These are phyloP conservation scores for Hemisphaericaspora subhashii DNA, from an alignment of 1,139 yeast species.

Conservation along the genomic window DNA sequence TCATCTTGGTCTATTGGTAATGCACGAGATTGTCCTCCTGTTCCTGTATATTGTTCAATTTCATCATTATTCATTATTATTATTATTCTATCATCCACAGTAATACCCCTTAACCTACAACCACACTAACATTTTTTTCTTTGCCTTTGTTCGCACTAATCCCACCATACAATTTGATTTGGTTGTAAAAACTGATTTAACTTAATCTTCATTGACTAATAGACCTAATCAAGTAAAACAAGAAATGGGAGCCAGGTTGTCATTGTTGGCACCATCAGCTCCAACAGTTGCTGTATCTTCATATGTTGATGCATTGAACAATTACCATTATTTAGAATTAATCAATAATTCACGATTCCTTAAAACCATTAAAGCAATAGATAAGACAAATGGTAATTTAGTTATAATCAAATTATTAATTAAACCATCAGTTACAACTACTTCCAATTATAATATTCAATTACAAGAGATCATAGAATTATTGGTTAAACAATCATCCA, in stretches of 20 bases:
- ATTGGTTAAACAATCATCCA: conserved; percentile 33
- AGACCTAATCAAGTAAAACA: background rate
- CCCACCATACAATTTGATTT: too few species aligned
- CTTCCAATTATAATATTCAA: conserved; percentile 31
- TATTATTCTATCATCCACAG: background rate
- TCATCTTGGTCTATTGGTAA: conserved; percentile 20
- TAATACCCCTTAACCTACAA: background rate
- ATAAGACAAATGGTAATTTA: conserved; percentile 55
- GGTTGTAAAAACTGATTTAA: conserved; percentile 1
- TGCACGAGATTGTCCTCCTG: conserved; percentile 25
- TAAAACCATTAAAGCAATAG: conserved; percentile 80
- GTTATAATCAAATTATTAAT: conserved; percentile 79
- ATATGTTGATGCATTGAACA: conserved; percentile 74
- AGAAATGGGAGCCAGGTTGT: conserved; percentile 81
- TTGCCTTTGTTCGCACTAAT: too few species aligned
- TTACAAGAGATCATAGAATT: conserved; percentile 37
- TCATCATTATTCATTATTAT: background rate
- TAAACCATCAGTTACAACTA: conserved; percentile 60
- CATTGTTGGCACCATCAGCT: conserved; percentile 84
- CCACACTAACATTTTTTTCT: too few species aligned
- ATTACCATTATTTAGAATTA: conserved; percentile 70
- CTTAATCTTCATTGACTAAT: too few species aligned
- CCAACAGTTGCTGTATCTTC: conserved; percentile 92
- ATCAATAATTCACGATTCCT: conserved; percentile 78
- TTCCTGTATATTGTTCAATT: background rate